Conservation (phyloP, 2,329 filamentous ascomycete genomes). For the Berkeleyomyces rouxiae region DNA sequence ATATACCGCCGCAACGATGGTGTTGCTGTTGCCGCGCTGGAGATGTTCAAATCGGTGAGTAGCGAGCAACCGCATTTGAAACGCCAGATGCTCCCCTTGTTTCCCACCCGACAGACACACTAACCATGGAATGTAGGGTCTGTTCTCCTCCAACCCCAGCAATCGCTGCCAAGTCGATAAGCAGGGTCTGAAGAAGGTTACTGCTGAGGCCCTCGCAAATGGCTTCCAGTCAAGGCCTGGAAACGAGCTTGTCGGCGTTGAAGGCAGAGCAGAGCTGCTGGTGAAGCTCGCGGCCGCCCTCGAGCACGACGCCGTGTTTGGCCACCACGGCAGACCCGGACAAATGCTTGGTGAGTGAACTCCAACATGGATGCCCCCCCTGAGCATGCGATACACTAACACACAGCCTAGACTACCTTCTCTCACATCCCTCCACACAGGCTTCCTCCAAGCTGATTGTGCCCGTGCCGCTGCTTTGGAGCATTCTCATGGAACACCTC, state of each 20-base stretch:
- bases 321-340: slow-evolving; percentile 66
- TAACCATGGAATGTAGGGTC: slow-evolving; percentile 31
- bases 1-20: slow-evolving; percentile 76
- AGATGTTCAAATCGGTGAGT: slow-evolving; percentile 74
- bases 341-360: slow-evolving; percentile 68
- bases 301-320: slow-evolving; percentile 69
- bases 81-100: background rate
- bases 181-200: slow-evolving; percentile 57
- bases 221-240: slow-evolving; percentile 70
- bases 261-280: slow-evolving; percentile 68
- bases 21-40: slow-evolving; percentile 56
- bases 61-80: too few relatives aligned
- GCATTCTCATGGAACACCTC: slow-evolving; percentile 73
- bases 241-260: slow-evolving; percentile 70
- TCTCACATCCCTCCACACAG: slow-evolving; percentile 78
- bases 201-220: slow-evolving; percentile 54
- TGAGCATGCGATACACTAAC: slow-evolving; percentile 4
- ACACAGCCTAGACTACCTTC: slow-evolving; percentile 58
- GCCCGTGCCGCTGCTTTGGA: slow-evolving; percentile 76
- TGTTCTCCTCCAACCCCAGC: slow-evolving; percentile 66
- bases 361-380: background rate
- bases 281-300: slow-evolving; percentile 61
- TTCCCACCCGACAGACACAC: background rate
- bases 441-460: slow-evolving; percentile 79
- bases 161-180: slow-evolving; percentile 87